A percentile compares a stretch with the other conserved stretches of the same genome.
These are phyloP conservation scores for Vigna angularis DNA, from an alignment of 306 rosid species.

Conservation along the genomic window DNA sequence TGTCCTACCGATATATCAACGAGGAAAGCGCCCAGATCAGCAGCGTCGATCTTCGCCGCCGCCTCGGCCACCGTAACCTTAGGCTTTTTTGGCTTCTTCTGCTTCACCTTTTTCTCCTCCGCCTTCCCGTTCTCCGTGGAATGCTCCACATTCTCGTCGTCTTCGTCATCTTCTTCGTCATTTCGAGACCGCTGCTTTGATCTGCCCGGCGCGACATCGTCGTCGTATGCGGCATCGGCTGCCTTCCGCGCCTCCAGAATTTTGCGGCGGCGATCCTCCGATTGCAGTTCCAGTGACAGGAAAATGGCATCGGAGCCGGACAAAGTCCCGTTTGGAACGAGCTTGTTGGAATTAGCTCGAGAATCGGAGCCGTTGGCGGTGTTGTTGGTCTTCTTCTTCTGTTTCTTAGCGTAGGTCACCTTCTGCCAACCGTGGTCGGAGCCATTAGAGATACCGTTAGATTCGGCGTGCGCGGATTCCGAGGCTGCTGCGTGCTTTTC, in stretches of 20 bases:
- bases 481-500: slow-evolving; percentile 44
- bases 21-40: slow-evolving; percentile 68
- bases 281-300: slow-evolving; percentile 77
- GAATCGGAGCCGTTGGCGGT: slow-evolving; percentile 45
- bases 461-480: slow-evolving; percentile 33
- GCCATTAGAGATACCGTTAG: slow-evolving; percentile 35
- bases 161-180: slow-evolving; percentile 61
- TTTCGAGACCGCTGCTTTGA: slow-evolving; percentile 61
- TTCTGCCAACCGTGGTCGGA: slow-evolving; percentile 94
- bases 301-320: slow-evolving; percentile 64
- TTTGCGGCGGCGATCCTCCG: slow-evolving; percentile 80
- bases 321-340: slow-evolving; percentile 45
- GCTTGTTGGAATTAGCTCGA: slow-evolving; percentile 43
- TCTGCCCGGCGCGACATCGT: slow-evolving; percentile 56
- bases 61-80: slow-evolving; percentile 91
- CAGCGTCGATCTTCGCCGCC: slow-evolving; percentile 77
- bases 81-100: slow-evolving; percentile 86
- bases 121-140: slow-evolving; percentile 60
- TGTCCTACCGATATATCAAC: slow-evolving; percentile 68
- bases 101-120: slow-evolving; percentile 84
- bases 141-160: slow-evolving; percentile 62
- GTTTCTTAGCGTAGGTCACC: slow-evolving; percentile 85
- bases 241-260: slow-evolving; percentile 72
- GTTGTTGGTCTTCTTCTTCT: slow-evolving; percentile 67
- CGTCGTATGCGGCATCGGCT: slow-evolving; percentile 48